Base-by-base conservation (phyloP, 2,329 filamentous ascomycete species). In the Scedosporium minutisporum region DNA sequence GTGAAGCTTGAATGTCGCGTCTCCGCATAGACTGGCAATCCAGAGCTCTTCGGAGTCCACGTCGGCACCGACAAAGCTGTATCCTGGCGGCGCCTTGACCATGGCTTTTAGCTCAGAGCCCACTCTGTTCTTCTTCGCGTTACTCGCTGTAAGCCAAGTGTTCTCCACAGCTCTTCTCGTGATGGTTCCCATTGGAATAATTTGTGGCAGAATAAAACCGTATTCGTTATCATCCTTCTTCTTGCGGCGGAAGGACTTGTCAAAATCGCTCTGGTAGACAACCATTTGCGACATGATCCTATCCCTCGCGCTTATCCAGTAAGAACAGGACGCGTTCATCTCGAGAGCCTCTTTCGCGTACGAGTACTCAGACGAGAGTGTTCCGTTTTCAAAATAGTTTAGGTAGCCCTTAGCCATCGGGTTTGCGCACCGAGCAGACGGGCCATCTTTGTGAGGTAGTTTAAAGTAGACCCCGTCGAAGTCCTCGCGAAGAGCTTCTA, bases 261-360 rank as follows among this genome's bases (percentile, higher is more conserved):
- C 63, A 25, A 66, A 58, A 44, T 96, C 87, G 41, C 87, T 80
- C 64, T 92, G 82, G 71, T 96, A 97, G 1, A 99, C 89, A 1
- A 96, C 93, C 82, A 97, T 90, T 71, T 99, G 95, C n/a, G 88
- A 90, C 81, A 79, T 93, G 74, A 99, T 99, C 59, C 95, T 82
- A 70, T 96, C 91, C 65, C 95, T 84, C 16, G 95, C 93, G 69
- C 91, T 96, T 68, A 99, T 97, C 95, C 96, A 99, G 75, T 99
- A 99, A 0, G 93, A 97, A 72, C 96, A 99, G 0, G 92, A 96
- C 0, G 95, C 92, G 69, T 99, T 99, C 95, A 99, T 99, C 68
- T 97, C 90, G 53, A 99, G 78, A 0, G 96, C 95, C 72, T 96
- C 92, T 71, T 96, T 97, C 0, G 95, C 95, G 69, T 97, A 93